Evolutionary conservation across 1,139 yeast genomes (phyloP), one percentile per base, ranked within the genome.

Genomic region (Pichia sp.): DNA sequence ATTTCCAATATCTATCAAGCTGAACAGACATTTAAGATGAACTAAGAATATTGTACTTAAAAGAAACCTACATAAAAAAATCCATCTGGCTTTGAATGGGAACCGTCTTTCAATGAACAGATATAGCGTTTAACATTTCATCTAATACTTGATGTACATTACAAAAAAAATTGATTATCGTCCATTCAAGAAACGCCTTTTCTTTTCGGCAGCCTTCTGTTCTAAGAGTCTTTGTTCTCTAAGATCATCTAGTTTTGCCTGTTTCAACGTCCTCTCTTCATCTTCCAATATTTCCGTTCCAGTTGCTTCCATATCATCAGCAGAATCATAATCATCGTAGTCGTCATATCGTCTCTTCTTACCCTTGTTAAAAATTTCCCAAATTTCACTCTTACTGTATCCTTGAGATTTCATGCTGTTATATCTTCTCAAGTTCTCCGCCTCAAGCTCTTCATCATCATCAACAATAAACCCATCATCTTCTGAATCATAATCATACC

Each of bases 291-390:
- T 78, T 54, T 90, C 96, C 31, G 81, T 81, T 27, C 96, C 97
- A 1, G 94, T 83, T 6, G 96, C 96, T 59, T 90, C 97, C 97
- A 90, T 90, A 57, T 85, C 95, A 49, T 81, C 86, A 34, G 73
- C 72, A 44, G 80, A 79, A 44, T 80, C 79, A 46, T 79, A 81
- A 43, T 74, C 79, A 49, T 71, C 71, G 16, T 28, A 27, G 38
- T 68, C 62, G 35, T 66, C 65, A 50, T 68, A 69, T 1, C 68
- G 72, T 68, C 52, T 73, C 73, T 40, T 46, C 36, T 46, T 48
- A 3, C 88, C 86, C 45, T 78, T 72, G 58, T 80, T 82, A 62
- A 88, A 85, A 64, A 90, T 75, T 34, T 81, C 79, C 95, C 96
- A 87, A 41, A 90, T 88, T 61, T 88, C 96, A 51, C 84, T 90